Conservation (phyloP, 192 early-diverging fungal species). For the Geranomyces michiganensis region DNA sequence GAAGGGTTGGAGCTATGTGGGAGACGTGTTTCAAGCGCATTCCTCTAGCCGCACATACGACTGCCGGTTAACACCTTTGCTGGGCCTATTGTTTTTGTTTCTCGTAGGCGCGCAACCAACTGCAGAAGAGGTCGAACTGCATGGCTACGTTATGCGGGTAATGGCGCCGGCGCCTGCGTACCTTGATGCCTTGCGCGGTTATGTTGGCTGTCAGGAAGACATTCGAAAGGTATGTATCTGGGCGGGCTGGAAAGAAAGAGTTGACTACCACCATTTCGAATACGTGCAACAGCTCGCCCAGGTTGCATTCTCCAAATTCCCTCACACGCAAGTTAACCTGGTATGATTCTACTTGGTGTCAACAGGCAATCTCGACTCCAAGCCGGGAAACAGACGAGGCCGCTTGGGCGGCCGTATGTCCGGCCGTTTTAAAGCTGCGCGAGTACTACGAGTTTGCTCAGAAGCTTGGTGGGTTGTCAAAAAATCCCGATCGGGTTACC, state of each 20-base stretch:
- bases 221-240: slow-evolving; percentile 63
- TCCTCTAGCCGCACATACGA: too few relatives aligned
- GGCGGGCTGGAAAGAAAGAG: too few relatives aligned
- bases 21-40: too few relatives aligned
- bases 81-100: slow-evolving; percentile 1
- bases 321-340: too few relatives aligned
- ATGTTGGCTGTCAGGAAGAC: slow-evolving; percentile 70
- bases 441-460: slow-evolving; percentile 82
- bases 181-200: slow-evolving; percentile 59
- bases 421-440: slow-evolving; percentile 76
- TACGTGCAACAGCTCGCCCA: too few relatives aligned
- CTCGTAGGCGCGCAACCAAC: slow-evolving; percentile 53
- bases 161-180: slow-evolving; percentile 57
- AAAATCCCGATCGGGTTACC: not conserved
- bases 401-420: slow-evolving; percentile 84
- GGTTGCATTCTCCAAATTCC: too few relatives aligned
- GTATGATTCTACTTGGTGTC: not conserved
- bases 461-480: slow-evolving; percentile 64
- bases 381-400: slow-evolving; percentile 82
- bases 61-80: too few relatives aligned
- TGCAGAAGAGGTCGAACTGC: slow-evolving; percentile 65
- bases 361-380: slow-evolving; percentile 80
- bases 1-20: too few relatives aligned
- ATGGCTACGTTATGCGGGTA: slow-evolving; percentile 57
- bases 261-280: too few relatives aligned